phyloP scores from a whole-genome alignment of 2,329 filamentous ascomycete genomes.

The Alternaria sp. region DNA sequence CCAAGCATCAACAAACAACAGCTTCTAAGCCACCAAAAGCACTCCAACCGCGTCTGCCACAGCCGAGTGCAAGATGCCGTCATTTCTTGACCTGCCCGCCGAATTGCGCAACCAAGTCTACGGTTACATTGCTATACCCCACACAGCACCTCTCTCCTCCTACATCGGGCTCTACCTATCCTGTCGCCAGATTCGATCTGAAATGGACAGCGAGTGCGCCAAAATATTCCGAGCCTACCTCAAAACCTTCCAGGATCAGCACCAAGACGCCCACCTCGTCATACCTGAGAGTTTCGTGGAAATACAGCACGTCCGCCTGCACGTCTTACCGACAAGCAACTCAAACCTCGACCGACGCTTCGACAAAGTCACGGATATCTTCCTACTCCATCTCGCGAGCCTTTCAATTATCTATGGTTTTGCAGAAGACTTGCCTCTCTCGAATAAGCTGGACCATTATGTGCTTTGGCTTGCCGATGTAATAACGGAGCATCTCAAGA shows the following conservation, averaged over 20 bases:
- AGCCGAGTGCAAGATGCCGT: not conserved
- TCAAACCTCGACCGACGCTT: accelerated
- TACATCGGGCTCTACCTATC: not conserved
- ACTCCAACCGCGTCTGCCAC: not conserved
- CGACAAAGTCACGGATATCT: accelerated
- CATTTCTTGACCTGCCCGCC: not conserved
- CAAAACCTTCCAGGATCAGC: not conserved
- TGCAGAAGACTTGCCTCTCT: not conserved
- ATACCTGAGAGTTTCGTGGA: not conserved
- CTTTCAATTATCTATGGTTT: not conserved
- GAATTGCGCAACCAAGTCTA: not conserved
- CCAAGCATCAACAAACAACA: not conserved
- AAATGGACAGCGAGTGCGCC: not conserved
- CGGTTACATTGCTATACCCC: not conserved
- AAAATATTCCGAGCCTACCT: not conserved
- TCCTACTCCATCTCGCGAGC: not conserved
- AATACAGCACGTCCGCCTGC: not conserved
- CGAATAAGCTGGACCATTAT: accelerated
- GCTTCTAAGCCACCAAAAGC: not conserved
- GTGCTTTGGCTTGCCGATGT: not conserved
- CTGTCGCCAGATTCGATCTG: not conserved
- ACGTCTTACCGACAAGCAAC: accelerated
- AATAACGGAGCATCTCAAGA: not conserved
- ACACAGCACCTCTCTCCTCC: not conserved
- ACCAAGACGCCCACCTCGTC: not conserved